phyloP scores from a whole-genome alignment of 2,329 filamentous ascomycete genomes.

The Neonectria neomacrospora region DNA sequence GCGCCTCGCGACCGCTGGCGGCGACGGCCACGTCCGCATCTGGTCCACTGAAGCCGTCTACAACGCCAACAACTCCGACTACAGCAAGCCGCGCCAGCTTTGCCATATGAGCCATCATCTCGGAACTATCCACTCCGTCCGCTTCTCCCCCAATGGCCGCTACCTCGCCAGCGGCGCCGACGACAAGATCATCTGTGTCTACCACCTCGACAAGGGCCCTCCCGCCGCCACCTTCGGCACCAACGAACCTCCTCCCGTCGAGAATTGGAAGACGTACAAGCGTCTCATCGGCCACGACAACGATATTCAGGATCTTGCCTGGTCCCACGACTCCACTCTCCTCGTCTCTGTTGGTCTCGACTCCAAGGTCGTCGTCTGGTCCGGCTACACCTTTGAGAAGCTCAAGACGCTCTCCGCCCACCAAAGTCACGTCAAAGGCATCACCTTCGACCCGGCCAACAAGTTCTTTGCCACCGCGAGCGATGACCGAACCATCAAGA shows the following conservation, averaged over 20 bases:
- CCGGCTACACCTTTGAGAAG: slow-evolving; percentile 97
- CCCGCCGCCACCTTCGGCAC: slow-evolving; percentile 86
- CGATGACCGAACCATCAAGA: slow-evolving; percentile 95
- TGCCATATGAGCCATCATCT: slow-evolving; percentile 99
- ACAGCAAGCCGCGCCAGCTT: slow-evolving; percentile 86
- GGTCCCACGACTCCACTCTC: slow-evolving; percentile 96
- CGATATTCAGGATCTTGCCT: slow-evolving; percentile 96
- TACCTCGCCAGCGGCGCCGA: slow-evolving; percentile 97
- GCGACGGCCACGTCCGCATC: slow-evolving; percentile 96
- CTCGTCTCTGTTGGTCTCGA: slow-evolving; percentile 95
- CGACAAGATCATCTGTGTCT: slow-evolving; percentile 98
- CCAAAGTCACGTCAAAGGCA: slow-evolving; percentile 97
- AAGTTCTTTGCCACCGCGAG: slow-evolving; percentile 99
- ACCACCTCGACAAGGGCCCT: slow-evolving; percentile 85
- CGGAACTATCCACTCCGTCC: slow-evolving; percentile 95
- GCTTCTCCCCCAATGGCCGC: slow-evolving; percentile 94
- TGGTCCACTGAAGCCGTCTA: slow-evolving; percentile 97
- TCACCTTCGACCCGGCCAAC: slow-evolving; percentile 98
- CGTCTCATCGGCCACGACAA: slow-evolving; percentile 97
- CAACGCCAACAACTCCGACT: slow-evolving; percentile 77
- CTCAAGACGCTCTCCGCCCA: slow-evolving; percentile 93
- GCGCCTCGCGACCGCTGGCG: slow-evolving; percentile 91
- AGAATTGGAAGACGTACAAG: slow-evolving; percentile 97
- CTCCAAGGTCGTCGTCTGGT: slow-evolving; percentile 99
- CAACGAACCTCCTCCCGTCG: slow-evolving; percentile 90